Conservation (phyloP, 495 filamentous ascomycete species). For the Trichoderma virens region DNA sequence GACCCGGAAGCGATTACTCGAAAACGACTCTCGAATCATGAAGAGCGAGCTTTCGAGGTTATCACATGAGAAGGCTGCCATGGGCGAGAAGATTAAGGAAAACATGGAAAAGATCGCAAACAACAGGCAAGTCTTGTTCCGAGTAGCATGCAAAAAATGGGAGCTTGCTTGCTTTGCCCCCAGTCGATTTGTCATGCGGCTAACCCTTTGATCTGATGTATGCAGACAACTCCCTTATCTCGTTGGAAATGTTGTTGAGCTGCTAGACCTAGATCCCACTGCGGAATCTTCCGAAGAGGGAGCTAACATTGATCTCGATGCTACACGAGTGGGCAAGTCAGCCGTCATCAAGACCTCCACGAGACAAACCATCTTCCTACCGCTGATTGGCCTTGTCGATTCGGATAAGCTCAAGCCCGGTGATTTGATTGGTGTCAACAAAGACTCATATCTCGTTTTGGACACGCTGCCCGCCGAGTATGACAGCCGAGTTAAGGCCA, state of each 20-base stretch:
- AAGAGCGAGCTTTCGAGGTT: conserved; percentile 92
- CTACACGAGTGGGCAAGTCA: conserved; percentile 92
- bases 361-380: conserved; percentile 96
- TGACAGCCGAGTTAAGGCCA: conserved; percentile 97
- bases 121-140: conserved; percentile 62
- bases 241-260: conserved; percentile 95
- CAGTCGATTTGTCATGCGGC: neutral
- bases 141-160: neutral
- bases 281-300: conserved; percentile 95
- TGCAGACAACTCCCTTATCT: conserved; percentile 92
- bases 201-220: conserved; percentile 14
- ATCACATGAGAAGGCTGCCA: conserved; percentile 86
- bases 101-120: conserved; percentile 98
- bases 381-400: conserved; percentile 94
- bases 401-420: conserved; percentile 86
- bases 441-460: conserved; percentile 97
- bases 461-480: conserved; percentile 99
- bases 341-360: conserved; percentile 99
- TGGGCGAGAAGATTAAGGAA: conserved; percentile 98
- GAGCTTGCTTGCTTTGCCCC: neutral
- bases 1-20: conserved; percentile 76
- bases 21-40: conserved; percentile 98
- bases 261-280: conserved; percentile 92
- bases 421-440: conserved; percentile 97
- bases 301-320: conserved; percentile 96